Base-by-base conservation (phyloP, 2,329 filamentous ascomycete genomes). In the Alternaria brassicicola region DNA sequence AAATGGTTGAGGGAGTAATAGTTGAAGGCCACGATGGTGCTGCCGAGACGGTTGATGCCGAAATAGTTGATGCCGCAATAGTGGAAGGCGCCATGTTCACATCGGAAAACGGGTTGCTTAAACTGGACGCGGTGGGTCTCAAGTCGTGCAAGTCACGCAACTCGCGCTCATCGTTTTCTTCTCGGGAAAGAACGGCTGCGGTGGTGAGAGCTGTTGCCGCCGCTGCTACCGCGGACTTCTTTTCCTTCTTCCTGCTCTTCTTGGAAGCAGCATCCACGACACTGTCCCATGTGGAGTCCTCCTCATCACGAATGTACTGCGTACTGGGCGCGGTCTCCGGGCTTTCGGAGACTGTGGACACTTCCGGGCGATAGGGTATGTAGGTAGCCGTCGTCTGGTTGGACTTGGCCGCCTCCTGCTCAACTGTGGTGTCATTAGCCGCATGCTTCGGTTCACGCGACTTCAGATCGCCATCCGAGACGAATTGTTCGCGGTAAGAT, bases 341-440 rank as follows among this genome's bases (percentile, higher is more conserved):
- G 6, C 58, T 50, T 30, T 65, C 59, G 7, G 67, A 38, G 15
- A 59, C 51, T 21, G 62, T 55, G 1, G 63, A 43, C 17, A 73
- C 65, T n/a, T 70, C 66, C 15, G 68, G 63, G 35, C 69, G 69
- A 58, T 78, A 79, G 2, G 69, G 57, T 21, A 62, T 56, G 25
- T 70, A 73, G 1, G 71, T 72, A 10, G 70, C 70, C 6, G 59
- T 71, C 43, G 67, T 68, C 19, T 60, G 66, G 10, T 68, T 71
- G 28, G 69, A 68, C 21, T 76, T 67, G 9, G 75, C 69, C 23
- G 65, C 67, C 12, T 77, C 73, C 9, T 67, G 71, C 56, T 80
- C 78, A 3, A 79, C 77, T 6, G 80, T 73, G 41, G 79, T 72
- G 38, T 79, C 75, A 51, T 79, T 72, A 7, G 73, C 59, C 2